These are phyloP conservation scores for Apiotrichum brassicae DNA, from an alignment of 1,284 basidiomycete species.

Conservation along the genomic window DNA sequence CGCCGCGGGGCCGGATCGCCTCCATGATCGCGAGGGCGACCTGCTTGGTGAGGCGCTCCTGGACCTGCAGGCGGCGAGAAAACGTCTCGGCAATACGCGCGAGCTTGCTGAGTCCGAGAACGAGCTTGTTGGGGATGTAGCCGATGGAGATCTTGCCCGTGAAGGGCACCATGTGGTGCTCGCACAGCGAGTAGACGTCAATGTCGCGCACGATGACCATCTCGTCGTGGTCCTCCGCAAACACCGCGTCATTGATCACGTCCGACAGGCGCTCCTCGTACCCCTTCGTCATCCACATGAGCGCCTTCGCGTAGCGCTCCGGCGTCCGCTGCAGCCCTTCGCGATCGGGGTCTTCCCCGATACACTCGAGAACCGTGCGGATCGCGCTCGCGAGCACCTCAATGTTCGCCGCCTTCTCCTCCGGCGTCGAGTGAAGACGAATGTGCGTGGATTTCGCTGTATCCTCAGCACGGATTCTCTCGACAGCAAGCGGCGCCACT, in stretches of 20 bases:
- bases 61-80: slow-evolving; percentile 89
- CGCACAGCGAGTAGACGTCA: slow-evolving; percentile 93
- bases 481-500: no score
- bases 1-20: slow-evolving; percentile 91
- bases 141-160: slow-evolving; percentile 84
- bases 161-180: slow-evolving; percentile 98
- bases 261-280: slow-evolving; percentile 93
- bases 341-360: slow-evolving; percentile 94
- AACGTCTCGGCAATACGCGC: slow-evolving; percentile 98
- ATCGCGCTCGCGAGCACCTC: slow-evolving; percentile 76
- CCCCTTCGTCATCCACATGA: slow-evolving; percentile 99
- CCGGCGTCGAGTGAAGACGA: slow-evolving; percentile 69
- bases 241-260: slow-evolving; percentile 97
- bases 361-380: slow-evolving; percentile 88
- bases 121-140: slow-evolving; percentile 93
- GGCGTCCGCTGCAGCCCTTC: slow-evolving; percentile 88
- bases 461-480: no score
- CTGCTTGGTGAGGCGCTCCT: slow-evolving; percentile 96
- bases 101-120: slow-evolving; percentile 94
- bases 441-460: slow-evolving; percentile 86
- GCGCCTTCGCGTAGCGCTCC: slow-evolving; percentile 90
- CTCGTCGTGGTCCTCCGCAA: slow-evolving; percentile 98
- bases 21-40: slow-evolving; percentile 96
- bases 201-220: slow-evolving; percentile 99
- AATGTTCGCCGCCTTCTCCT: slow-evolving; percentile 65